Conservation (phyloP, 768 basidiomycete species). For the Coprinopsis marcescibilis region DNA sequence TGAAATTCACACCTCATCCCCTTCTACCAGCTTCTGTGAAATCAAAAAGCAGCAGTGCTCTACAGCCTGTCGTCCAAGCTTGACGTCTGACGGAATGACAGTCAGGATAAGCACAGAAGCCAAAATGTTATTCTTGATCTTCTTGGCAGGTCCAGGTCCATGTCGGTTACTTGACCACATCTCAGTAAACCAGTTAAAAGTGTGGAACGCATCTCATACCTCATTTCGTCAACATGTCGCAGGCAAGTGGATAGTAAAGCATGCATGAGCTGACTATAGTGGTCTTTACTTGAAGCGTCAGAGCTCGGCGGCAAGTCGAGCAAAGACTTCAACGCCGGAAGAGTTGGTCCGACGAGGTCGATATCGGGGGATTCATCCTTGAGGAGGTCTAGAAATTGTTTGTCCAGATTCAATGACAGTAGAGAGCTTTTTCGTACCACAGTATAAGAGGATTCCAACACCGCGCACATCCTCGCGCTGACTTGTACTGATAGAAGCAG, state of each 20-base stretch:
- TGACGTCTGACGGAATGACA: constrained; percentile 58
- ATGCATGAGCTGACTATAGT: constrained; percentile 61
- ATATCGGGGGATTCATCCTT: constrained; percentile 79
- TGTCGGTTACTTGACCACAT: constrained; percentile 58
- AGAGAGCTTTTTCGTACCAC: constrained; percentile 41
- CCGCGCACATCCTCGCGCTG: constrained; percentile 74
- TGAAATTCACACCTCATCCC: constrained; percentile 49
- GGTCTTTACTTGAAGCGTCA: constrained; percentile 37
- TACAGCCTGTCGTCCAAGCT: constrained; percentile 66
- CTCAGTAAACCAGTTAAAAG: not conserved
- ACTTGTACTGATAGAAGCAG: constrained; percentile 45
- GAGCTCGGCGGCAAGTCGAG: constrained; percentile 46
- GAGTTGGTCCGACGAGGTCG: constrained; percentile 74
- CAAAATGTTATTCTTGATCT: constrained; percentile 87
- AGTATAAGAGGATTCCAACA: constrained; percentile 74
- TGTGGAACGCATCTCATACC: constrained; percentile 41
- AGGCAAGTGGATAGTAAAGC: constrained; percentile 83
- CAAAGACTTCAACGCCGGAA: constrained; percentile 74
- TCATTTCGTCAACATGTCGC: constrained; percentile 85
- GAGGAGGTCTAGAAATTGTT: constrained; percentile 51
- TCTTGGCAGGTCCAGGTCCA: constrained; percentile 69
- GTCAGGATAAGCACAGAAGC: constrained; percentile 84
- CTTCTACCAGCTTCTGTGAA: constrained; percentile 69
- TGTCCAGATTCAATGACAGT: not conserved
- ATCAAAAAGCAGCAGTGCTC: constrained; percentile 86